Conservation (phyloP, 2,329 filamentous ascomycete species). For the Neofusicoccum ribis region DNA sequence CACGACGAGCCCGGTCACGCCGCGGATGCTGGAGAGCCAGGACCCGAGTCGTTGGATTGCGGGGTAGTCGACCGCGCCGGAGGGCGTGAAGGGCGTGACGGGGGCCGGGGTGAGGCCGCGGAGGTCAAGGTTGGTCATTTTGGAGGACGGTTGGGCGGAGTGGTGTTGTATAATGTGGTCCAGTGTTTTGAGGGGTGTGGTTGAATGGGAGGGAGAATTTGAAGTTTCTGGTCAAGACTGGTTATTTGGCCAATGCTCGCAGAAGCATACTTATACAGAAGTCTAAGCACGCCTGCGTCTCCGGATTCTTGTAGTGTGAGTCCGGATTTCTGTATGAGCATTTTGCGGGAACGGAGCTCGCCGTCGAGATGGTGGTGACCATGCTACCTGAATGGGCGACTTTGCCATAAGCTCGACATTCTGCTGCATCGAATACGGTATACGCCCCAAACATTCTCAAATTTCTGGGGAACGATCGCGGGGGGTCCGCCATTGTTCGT, state of each 20-base stretch:
- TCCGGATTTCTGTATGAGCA: no score
- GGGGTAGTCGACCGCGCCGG: slow-evolving; percentile 52
- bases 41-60: slow-evolving; percentile 55
- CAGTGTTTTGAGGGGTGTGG: background rate
- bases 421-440: no score
- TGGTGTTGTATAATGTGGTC: background rate
- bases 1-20: slow-evolving; percentile 55
- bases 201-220: background rate
- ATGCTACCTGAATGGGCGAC: no score
- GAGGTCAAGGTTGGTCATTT: slow-evolving; percentile 40
- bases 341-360: no score
- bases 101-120: slow-evolving; percentile 53
- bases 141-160: background rate
- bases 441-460: no score
- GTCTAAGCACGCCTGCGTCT: no score
- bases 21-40: slow-evolving; percentile 54
- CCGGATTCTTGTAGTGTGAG: no score
- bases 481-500: background rate
- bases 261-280: no score
- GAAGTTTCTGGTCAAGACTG: background rate
- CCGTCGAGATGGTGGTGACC: no score
- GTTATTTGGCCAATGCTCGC: no score
- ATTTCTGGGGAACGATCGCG: background rate
- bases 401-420: no score
- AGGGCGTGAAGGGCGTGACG: slow-evolving; percentile 53